Evolutionary conservation across 345 rosid species (phyloP).

Genomic region (Xanthoceras sorbifolium): DNA sequence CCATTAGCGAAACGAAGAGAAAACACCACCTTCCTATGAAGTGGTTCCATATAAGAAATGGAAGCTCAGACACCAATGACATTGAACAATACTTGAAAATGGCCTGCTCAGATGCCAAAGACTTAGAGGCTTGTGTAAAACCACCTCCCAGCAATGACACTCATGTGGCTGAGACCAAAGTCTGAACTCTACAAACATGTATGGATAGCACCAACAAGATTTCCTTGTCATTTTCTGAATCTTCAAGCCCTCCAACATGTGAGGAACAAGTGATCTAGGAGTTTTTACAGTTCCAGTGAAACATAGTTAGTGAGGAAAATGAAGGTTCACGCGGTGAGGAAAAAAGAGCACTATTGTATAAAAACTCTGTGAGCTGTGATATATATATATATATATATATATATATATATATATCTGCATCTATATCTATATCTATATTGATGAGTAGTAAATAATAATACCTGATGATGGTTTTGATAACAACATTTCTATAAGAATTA

Average conservation of each 20-base stretch:
- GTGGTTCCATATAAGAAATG: conserved; percentile 51
- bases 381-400: no score
- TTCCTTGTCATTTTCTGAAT: conserved; percentile 29
- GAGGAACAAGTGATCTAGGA: conserved; percentile 29
- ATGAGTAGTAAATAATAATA: conserved; percentile 9
- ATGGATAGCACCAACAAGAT: background rate
- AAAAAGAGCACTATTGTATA: background rate
- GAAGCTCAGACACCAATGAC: conserved; percentile 45
- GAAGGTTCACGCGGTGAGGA: conserved; percentile 21
- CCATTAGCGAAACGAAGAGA: conserved; percentile 60
- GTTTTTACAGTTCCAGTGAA: conserved; percentile 29
- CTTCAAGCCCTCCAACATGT: conserved; percentile 28
- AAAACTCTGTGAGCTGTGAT: background rate
- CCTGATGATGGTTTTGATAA: background rate
- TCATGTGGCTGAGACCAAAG: background rate
- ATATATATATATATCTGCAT: no score
- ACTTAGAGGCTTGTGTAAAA: conserved; percentile 42
- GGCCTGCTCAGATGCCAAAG: conserved; percentile 29
- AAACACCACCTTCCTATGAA: conserved; percentile 37
- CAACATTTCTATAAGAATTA: no score
- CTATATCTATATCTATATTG: background rate
- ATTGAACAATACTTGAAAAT: conserved; percentile 53
- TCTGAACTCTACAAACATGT: background rate
- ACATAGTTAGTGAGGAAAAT: conserved; percentile 15
- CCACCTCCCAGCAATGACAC: conserved; percentile 1